Base-by-base conservation (phyloP, 1,284 basidiomycete species). In the Irpex lacteus region DNA sequence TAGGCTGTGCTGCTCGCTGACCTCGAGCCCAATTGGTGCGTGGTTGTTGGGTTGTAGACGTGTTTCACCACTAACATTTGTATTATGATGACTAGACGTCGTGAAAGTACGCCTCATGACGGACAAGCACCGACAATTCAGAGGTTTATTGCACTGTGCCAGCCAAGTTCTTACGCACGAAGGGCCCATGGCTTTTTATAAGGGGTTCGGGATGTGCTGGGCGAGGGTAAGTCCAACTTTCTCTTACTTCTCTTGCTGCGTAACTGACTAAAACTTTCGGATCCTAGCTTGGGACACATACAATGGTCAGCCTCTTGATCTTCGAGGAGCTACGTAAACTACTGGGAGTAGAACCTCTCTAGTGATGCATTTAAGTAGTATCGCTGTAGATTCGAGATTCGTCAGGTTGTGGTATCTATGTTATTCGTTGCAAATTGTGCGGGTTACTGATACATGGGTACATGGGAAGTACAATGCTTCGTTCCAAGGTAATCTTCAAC, bases 61-160 rank as follows among this genome's bases (percentile, higher is more conserved):
- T n/a, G 5, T 3, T 52, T 19, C 8, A 3, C 7, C 7, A 21
- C 19, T 70, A 6, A 15, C 13, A 1, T 5, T 36, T 13, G 4
- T 60, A 8, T 18, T 2, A 21, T 52, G 15, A 18, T 18, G n/a
- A 26, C 34, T 47, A 77, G 77, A 79, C 58, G 77, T 79, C 1
- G 72, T 78, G 34, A 79, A 79, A 65, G 77, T 78, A 18, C 73
- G 77, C 2, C 65, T 79, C n/a, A 78, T 78, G 76, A 78, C 77
- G 62, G 77, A 79, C 67, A 77, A 76, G 63, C 68, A 70, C 40
- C 73, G 75, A 38, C 66, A 71, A 63, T 72, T 69, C 64, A 70
- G 66, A 21, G 73, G 75, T 19, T 70, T 74, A 8, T 53, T 71
- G 38, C 74, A 77, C 65, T 77, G 76, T 59, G 69, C 77, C 5